phyloP scores from a whole-genome alignment of 2,329 filamentous ascomycete genomes.

The Fonsecaea pedrosoi region DNA sequence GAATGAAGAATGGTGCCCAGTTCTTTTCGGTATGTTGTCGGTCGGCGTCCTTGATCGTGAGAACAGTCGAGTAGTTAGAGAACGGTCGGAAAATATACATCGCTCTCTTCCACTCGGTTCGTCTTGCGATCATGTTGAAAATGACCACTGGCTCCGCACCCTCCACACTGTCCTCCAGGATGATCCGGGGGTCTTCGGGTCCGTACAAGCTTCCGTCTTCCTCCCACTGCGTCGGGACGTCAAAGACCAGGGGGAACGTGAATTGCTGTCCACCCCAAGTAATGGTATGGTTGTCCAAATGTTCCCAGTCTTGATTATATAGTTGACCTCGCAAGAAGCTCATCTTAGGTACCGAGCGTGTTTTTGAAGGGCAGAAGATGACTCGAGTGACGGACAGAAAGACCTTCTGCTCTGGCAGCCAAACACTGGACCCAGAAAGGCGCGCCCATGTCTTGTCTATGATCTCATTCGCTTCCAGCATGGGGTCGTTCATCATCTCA shows the following conservation, averaged over 20 bases:
- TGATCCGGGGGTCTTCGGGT: conserved; percentile 41
- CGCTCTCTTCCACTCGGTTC: conserved; percentile 34
- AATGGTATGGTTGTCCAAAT: conserved; percentile 38
- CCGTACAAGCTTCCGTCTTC: conserved; percentile 36
- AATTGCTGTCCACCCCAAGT: conserved; percentile 37
- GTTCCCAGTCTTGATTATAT: conserved; percentile 40
- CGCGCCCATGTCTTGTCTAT: conserved; percentile 35
- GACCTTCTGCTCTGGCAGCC: conserved; percentile 36
- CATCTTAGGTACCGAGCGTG: conserved; percentile 38
- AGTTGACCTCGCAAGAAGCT: conserved; percentile 42
- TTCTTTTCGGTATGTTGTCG: conserved; percentile 38
- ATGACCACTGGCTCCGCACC: conserved; percentile 41
- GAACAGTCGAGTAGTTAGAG: conserved; percentile 36
- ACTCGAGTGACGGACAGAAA: conserved; percentile 37
- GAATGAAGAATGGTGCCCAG: conserved; percentile 41
- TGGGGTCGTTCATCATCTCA: conserved; percentile 31
- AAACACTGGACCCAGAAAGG: conserved; percentile 38
- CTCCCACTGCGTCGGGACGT: conserved; percentile 38
- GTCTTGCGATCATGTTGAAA: conserved; percentile 41
- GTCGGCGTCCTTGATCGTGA: conserved; percentile 36
- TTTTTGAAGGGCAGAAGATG: conserved; percentile 36
- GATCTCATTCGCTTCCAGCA: conserved; percentile 26
- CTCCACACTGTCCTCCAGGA: conserved; percentile 40
- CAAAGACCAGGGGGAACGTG: conserved; percentile 39
- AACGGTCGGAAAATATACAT: conserved; percentile 41